These are phyloP conservation scores for Geotrichum carabidarum DNA, from an alignment of 1,139 yeast species.

Conservation along the genomic window DNA sequence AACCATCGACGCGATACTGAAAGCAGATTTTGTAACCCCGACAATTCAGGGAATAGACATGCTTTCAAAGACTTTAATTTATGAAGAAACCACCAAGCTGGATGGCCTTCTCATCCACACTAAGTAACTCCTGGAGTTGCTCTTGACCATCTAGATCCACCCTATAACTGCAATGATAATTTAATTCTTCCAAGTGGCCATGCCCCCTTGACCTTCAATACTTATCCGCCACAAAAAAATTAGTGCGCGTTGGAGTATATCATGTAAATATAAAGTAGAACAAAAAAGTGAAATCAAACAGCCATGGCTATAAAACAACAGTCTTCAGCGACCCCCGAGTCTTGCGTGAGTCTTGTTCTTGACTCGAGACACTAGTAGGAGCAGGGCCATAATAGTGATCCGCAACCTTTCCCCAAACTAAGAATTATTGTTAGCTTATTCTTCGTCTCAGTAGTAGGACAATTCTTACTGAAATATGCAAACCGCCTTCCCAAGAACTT, in stretches of 20 bases:
- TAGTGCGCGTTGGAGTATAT: too few relatives aligned
- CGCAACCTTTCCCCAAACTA: slow-evolving; percentile 19
- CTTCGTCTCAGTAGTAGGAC: not conserved
- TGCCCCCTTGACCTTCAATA: too few relatives aligned
- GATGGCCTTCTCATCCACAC: slow-evolving; percentile 27
- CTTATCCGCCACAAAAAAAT: too few relatives aligned
- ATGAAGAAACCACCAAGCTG: slow-evolving; percentile 29
- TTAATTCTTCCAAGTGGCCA: too few relatives aligned
- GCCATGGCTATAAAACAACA: too few relatives aligned
- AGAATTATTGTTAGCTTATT: not conserved
- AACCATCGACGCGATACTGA: slow-evolving; percentile 30
- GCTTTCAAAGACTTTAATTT: slow-evolving; percentile 26
- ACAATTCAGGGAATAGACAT: slow-evolving; percentile 31
- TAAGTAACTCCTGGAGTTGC: not conserved
- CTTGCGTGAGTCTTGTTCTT: too few relatives aligned
- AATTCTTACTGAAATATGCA: slow-evolving; percentile 41
- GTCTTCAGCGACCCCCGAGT: too few relatives aligned
- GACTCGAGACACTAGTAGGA: not conserved
- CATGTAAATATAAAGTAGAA: too few relatives aligned
- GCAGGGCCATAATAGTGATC: slow-evolving; percentile 13
- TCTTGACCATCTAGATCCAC: too few relatives aligned
- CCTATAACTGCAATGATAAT: too few relatives aligned
- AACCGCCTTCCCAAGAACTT: slow-evolving; percentile 63
- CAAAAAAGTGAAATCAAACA: too few relatives aligned
- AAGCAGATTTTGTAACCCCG: slow-evolving; percentile 28